Conservation (phyloP, 768 basidiomycete species). For the Rhizopogon sp. region DNA sequence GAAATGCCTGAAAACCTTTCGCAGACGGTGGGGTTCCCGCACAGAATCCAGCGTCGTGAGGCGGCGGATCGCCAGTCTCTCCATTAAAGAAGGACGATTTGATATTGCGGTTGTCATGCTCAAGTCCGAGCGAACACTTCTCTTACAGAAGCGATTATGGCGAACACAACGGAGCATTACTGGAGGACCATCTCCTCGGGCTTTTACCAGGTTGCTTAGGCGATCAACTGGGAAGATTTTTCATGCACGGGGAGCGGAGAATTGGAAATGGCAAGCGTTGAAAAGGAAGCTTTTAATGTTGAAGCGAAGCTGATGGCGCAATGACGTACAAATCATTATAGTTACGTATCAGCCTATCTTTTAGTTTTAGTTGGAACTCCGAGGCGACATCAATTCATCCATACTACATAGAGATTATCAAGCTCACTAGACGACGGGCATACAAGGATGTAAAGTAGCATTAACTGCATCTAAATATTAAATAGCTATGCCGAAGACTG, state of each 20-base stretch:
- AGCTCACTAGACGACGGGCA: neutral
- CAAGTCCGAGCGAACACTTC: slow-evolving; percentile 8
- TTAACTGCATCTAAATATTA: slow-evolving; percentile 1
- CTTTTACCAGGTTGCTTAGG: slow-evolving; percentile 8
- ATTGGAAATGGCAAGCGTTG: slow-evolving; percentile 23
- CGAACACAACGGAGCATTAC: slow-evolving; percentile 5
- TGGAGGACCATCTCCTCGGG: slow-evolving; percentile 6
- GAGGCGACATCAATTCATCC: neutral
- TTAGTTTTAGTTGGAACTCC: neutral
- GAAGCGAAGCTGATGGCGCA: neutral
- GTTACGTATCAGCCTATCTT: neutral
- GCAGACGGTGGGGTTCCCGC: slow-evolving; percentile 48
- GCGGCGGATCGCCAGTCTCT: slow-evolving; percentile 52
- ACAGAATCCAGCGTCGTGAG: slow-evolving; percentile 56
- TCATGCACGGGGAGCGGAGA: slow-evolving; percentile 23
- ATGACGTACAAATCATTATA: neutral
- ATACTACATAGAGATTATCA: slow-evolving; percentile 1
- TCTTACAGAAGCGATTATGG: slow-evolving; percentile 9
- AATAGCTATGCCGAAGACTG: neutral
- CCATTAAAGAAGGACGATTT: slow-evolving; percentile 59
- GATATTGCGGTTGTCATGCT: slow-evolving; percentile 37
- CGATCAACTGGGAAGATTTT: slow-evolving; percentile 19
- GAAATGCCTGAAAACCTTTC: slow-evolving; percentile 40
- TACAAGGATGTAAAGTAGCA: neutral
- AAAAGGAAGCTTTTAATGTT: slow-evolving; percentile 16